Percentiles rank a stretch among this genome's conserved stretches.
These are phyloP conservation scores for Evernia prunastri DNA, from an alignment of 495 filamentous ascomycete species.

Conservation along the genomic window DNA sequence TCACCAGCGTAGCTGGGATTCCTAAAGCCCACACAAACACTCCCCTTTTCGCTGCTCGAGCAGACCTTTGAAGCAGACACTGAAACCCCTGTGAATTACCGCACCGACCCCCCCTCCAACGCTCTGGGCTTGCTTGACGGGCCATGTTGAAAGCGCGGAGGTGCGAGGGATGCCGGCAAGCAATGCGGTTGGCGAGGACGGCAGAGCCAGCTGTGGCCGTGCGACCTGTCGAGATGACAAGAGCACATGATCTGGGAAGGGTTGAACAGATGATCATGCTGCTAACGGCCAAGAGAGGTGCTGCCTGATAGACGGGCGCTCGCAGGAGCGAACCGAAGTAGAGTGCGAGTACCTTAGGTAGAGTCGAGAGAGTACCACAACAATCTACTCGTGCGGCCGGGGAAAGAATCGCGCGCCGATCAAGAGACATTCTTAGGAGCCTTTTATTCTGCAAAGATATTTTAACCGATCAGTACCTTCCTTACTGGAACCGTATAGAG, in stretches of 20 bases:
- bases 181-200: constrained; percentile 51
- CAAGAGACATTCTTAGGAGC: too few relatives aligned
- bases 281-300: not conserved
- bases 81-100: constrained; percentile 54
- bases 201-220: constrained; percentile 56
- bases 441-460: too few relatives aligned
- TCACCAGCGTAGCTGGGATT: constrained; percentile 43
- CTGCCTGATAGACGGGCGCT: too few relatives aligned
- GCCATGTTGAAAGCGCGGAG: constrained; percentile 2
- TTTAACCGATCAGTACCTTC: too few relatives aligned
- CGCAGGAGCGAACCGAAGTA: too few relatives aligned
- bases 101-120: constrained; percentile 42
- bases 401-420: too few relatives aligned
- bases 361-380: too few relatives aligned
- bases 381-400: too few relatives aligned
- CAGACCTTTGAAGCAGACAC: constrained; percentile 40
- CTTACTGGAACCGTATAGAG: too few relatives aligned
- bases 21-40: constrained; percentile 59
- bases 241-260: constrained; percentile 22
- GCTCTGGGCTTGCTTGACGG: constrained; percentile 14
- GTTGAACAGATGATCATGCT: not conserved
- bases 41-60: constrained; percentile 47
- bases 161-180: constrained; percentile 28
- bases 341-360: too few relatives aligned
- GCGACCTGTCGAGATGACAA: constrained; percentile 58